Evolutionary conservation across 306 rosid species (phyloP), one percentile per base, ranked within the genome.

Genomic region (Potentilla sterilis): DNA sequence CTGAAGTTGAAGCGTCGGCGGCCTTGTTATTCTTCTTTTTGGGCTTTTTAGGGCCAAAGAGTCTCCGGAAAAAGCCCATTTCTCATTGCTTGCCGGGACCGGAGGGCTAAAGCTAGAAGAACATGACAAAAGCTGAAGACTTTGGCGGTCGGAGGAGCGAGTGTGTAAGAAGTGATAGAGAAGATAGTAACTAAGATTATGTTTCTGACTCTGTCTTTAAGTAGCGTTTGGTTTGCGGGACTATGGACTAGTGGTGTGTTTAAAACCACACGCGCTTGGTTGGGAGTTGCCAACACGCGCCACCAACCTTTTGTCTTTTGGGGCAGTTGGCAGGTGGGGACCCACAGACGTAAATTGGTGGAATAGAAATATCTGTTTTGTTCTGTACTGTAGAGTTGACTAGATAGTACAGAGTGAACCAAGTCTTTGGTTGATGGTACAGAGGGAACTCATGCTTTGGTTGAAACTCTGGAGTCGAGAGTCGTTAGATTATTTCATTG

Each of bases 1-100:
- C 72, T 24, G 82, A 57, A 3, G 74, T 8, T 15, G 87, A 32
- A 19, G 77, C 43, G 35, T 77, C 78, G 64, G 71, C 78, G 64
- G 71, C 40, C 41, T 59, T 42, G 58, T 1, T 24, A 63, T 57
- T 9, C 47, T 73, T 66, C 44, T 44, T 59, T 61, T 78, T 77
- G 75, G 85, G 65, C 49, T 80, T 86, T 55, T 80, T 90, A 5
- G 81, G 69, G 81, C 91, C 89, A 84, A 94, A 92, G 64, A 94
- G 91, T 55, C 96, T 95, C 82, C 90, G 90, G 93, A 94, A 77
- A 81, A 94, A 92, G 72, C 95, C 97, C 98, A 94, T 82, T 70
- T 52, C 44, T 83, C 82, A 84, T 88, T 43, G 73, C 76, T 40
- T 18, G 71, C 42, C 6, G 43, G 54, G 61, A 57, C 64, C 44